A percentile compares a stretch with the other conserved stretches of the same genome.
Conservation (phyloP, 495 filamentous ascomycete genomes). For the Penicillium soppii region DNA sequence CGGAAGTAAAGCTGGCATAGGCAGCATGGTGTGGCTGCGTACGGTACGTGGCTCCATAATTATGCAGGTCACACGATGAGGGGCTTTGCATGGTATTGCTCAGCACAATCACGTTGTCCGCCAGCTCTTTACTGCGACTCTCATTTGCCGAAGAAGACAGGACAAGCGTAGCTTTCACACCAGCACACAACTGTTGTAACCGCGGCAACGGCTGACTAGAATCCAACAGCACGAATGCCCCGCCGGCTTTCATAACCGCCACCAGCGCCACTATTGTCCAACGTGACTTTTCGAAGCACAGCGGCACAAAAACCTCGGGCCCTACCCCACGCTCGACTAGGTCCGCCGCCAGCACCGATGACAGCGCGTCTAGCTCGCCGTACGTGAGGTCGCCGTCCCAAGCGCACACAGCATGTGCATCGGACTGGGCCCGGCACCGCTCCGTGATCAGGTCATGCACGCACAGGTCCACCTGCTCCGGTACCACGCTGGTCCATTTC, state of each 20-base stretch:
- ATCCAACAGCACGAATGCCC: conserved; percentile 24
- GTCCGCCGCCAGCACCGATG: conserved; percentile 34
- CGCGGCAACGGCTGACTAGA: conserved; percentile 18
- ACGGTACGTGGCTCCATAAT: no score
- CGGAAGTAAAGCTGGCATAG: no score
- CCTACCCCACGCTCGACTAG: conserved; percentile 32
- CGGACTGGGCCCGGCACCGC: conserved; percentile 9
- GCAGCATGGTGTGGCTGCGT: no score
- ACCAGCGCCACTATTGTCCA: not conserved
- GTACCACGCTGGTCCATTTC: no score
- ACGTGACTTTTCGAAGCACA: conserved; percentile 41
- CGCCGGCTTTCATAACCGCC: conserved; percentile 34
- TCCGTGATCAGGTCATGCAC: not conserved
- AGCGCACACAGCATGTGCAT: conserved; percentile 9
- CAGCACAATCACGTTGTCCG: no score
- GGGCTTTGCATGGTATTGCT: no score
- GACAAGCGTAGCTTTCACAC: conserved; percentile 2
- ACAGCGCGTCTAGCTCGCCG: conserved; percentile 32
- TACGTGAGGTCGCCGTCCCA: conserved; percentile 21
- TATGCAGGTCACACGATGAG: no score
- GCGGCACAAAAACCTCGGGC: conserved; percentile 34
- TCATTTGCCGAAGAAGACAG: conserved; percentile 1
- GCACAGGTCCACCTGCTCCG: not conserved
- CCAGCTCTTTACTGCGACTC: no score
- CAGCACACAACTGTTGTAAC: conserved; percentile 13